Base-by-base conservation (phyloP, 2,329 filamentous ascomycete genomes). In the Aspergillus sergii region DNA sequence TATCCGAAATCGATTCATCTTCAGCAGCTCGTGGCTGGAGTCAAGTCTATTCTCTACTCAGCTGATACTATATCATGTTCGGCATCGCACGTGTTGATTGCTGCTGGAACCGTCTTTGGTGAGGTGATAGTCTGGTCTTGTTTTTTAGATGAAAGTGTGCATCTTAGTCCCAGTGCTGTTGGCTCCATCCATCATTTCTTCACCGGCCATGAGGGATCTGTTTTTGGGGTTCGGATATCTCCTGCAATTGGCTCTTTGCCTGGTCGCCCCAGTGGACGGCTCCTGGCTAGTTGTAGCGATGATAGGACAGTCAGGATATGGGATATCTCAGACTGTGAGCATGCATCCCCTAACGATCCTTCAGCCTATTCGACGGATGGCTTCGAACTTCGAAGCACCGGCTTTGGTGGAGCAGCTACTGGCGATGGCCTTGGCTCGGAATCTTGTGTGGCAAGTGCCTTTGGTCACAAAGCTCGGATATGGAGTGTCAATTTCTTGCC, bases 201-300 rank as follows among this genome's bases (percentile, higher is more conserved):
- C 70, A 82, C 83, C 10, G 88, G 87, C 0, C 95, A 99, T 72
- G 93, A 97, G 72, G 95, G 95, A 0, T 97, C 94, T 0, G 90
- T 99, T 32, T 99, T 97, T 69, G 94, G 93, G 1, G 91, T 99
- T 2, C 85, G 88, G 36, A 90, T 98, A 41, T 96, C 93, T 0
- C 80, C 85, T 1, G 73, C 80, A 68, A 76, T 89, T 23, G 64
- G 66, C 8, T 68, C 78, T 26, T 65, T 75, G 1, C 75, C 79
- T 16, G 69, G 65, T 19, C 80, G 79, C 0, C 73, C 72, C 8
- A 74, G 74, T 23, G 80, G 81, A 30, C 84, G 91, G 58, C 76
- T 97, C n/a, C 82, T 99, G 39, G 91, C 90, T 16, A 97, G 92
- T 71, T 99, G 95, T 75, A 98, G 94, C 72, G 95, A 99, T 73